Conservation (phyloP, 331 rosid genomes). For the Quercus phellos region DNA sequence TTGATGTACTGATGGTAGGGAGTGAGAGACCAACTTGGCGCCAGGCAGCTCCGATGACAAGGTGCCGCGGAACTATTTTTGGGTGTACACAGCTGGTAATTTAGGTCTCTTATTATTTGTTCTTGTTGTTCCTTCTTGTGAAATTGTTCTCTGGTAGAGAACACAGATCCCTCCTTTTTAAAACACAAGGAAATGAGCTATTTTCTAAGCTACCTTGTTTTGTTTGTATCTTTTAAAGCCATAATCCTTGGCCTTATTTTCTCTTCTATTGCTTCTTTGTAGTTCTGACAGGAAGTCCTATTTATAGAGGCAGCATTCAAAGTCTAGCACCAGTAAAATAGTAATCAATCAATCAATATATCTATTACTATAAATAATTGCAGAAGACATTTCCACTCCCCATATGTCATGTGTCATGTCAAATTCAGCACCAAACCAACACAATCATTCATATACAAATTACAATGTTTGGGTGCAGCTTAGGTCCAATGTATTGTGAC, state of each 20-base stretch:
- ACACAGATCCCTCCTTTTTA: constrained; percentile 28
- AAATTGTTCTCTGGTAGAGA: constrained; percentile 26
- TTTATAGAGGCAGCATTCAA: too few species aligned
- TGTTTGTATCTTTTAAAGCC: constrained; percentile 29
- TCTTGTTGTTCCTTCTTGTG: constrained; percentile 12
- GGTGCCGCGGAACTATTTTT: constrained; percentile 80
- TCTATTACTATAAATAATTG: too few species aligned
- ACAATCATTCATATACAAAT: too few species aligned
- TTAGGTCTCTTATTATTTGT: constrained; percentile 39
- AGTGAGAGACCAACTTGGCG: constrained; percentile 87
- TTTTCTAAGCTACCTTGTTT: constrained; percentile 33
- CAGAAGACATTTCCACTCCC: too few species aligned
- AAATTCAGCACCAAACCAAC: too few species aligned
- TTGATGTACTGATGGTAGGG: constrained; percentile 67
- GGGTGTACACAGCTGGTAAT: constrained; percentile 87
- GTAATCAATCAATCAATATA: too few species aligned
- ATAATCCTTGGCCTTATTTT: constrained; percentile 23
- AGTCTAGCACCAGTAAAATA: too few species aligned
- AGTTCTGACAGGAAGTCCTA: background rate
- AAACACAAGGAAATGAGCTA: constrained; percentile 26
- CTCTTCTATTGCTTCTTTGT: constrained; percentile 19
- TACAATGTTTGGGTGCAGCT: too few species aligned
- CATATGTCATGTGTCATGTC: too few species aligned
- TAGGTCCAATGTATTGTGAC: too few species aligned
- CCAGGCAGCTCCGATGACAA: constrained; percentile 72